These are phyloP conservation scores for Malus hybrid DNA, from an alignment of 331 rosid genomes.

Conservation along the genomic window DNA sequence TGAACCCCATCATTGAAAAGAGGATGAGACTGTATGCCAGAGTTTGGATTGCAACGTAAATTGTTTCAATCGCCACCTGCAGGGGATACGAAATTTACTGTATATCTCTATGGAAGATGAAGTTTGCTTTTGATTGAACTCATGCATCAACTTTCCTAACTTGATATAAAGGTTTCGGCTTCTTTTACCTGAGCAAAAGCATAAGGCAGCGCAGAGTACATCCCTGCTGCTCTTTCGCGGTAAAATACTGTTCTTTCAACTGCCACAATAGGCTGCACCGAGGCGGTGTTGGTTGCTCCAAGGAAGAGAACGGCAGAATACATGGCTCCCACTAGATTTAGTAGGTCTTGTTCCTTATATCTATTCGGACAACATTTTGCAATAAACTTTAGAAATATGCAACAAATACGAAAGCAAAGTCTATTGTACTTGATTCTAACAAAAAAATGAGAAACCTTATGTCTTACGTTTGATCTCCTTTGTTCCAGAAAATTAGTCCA, in stretches of 20 bases:
- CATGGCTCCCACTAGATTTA: constrained; percentile 45
- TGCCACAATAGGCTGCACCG: constrained; percentile 48
- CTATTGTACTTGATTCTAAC: neutral
- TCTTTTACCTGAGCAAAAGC: constrained; percentile 50
- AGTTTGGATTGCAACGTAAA: constrained; percentile 48
- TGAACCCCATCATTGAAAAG: constrained; percentile 55
- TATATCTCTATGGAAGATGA: neutral
- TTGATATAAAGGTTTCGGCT: constrained; percentile 3
- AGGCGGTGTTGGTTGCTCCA: constrained; percentile 35
- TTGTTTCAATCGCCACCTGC: constrained; percentile 55
- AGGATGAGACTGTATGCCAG: constrained; percentile 37
- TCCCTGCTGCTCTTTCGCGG: constrained; percentile 63
- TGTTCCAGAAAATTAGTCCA: constrained; percentile 55
- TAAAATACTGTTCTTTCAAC: constrained; percentile 57
- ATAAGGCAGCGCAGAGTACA: constrained; percentile 63
- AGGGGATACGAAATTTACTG: neutral
- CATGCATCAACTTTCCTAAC: neutral
- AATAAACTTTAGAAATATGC: neutral
- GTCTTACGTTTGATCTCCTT: constrained; percentile 42
- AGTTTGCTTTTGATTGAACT: neutral
- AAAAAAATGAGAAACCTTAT: constrained; percentile 1
- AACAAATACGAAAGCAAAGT: neutral
- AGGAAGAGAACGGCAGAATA: constrained; percentile 43
- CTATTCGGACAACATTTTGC: constrained; percentile 20
- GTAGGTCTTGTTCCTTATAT: constrained; percentile 41